These are phyloP conservation scores for Nowakowskiella sp. DNA, from an alignment of 192 early-diverging fungal genomes.

Conservation along the genomic window DNA sequence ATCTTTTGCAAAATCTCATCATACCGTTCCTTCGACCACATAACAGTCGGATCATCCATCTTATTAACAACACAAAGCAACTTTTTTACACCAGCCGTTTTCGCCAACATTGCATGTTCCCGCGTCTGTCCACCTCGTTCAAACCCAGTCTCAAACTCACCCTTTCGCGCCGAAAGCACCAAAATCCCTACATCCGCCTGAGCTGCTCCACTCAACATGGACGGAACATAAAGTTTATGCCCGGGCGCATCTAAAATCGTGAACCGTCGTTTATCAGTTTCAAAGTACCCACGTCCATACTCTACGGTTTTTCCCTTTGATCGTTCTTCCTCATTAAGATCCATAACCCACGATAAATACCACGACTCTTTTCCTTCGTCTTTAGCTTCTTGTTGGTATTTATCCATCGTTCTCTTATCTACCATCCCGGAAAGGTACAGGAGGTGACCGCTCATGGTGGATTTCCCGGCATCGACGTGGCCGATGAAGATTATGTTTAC, in stretches of 20 bases:
- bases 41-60: conserved; percentile 98
- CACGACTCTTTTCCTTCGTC: conserved; percentile 94
- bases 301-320: conserved; percentile 95
- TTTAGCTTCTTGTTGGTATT: conserved; percentile 97
- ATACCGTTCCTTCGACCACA: conserved; percentile 87
- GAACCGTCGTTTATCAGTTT: conserved; percentile 89
- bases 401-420: conserved; percentile 98
- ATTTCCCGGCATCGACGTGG: conserved; percentile 94
- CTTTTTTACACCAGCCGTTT: conserved; percentile 90
- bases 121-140: conserved; percentile 97
- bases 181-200: conserved; percentile 95
- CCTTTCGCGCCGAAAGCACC: conserved; percentile 94
- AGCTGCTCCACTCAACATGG: conserved; percentile 93
- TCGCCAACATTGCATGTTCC: conserved; percentile 94
- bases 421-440: conserved; percentile 97
- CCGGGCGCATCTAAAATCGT: conserved; percentile 98
- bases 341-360: conserved; percentile 98
- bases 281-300: conserved; percentile 95
- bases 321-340: conserved; percentile 93
- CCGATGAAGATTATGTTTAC: conserved; percentile 98
- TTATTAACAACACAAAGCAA: conserved; percentile 96
- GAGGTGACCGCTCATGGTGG: conserved; percentile 97
- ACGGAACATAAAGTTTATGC: conserved; percentile 96
- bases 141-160: conserved; percentile 99
- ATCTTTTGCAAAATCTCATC: conserved; percentile 84